Conservation (phyloP, 257 asterid species). For the Haberlea rhodopensis region DNA sequence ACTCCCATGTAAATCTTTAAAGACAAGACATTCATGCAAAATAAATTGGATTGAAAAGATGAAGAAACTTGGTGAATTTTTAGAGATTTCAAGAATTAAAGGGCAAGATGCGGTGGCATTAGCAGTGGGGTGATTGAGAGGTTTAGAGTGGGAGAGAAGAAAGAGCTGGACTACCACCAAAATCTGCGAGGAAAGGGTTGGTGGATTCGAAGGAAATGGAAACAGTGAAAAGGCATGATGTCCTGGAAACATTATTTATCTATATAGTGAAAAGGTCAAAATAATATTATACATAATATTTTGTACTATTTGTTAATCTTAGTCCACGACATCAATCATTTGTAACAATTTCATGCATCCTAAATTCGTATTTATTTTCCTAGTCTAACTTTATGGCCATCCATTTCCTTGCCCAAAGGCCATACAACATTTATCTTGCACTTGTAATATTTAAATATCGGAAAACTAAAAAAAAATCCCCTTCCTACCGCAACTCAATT, state of each 20-base stretch:
- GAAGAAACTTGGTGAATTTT: not conserved
- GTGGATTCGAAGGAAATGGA: constrained; percentile 29
- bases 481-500: too few relatives aligned
- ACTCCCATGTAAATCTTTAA: constrained; percentile 30
- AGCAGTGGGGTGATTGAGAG: constrained; percentile 18
- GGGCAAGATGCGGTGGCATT: constrained; percentile 23
- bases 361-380: constrained; percentile 14
- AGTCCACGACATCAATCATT: too few relatives aligned
- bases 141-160: constrained; percentile 14
- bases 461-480: too few relatives aligned
- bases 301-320: too few relatives aligned
- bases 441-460: too few relatives aligned
- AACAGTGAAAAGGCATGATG: too few relatives aligned
- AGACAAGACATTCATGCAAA: constrained; percentile 40
- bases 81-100: not conserved
- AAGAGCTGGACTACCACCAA: constrained; percentile 32
- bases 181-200: constrained; percentile 34
- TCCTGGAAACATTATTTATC: too few relatives aligned
- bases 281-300: too few relatives aligned
- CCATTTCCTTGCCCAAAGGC: constrained; percentile 17
- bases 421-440: not conserved
- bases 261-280: too few relatives aligned
- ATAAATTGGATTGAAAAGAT: not conserved
- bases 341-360: constrained; percentile 11
- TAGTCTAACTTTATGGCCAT: constrained; percentile 17